Percentiles rank a stretch among this genome's conserved stretches.
These are phyloP conservation scores for Colletotrichum sp. DNA, from an alignment of 2,329 filamentous ascomycete species.

Conservation along the genomic window DNA sequence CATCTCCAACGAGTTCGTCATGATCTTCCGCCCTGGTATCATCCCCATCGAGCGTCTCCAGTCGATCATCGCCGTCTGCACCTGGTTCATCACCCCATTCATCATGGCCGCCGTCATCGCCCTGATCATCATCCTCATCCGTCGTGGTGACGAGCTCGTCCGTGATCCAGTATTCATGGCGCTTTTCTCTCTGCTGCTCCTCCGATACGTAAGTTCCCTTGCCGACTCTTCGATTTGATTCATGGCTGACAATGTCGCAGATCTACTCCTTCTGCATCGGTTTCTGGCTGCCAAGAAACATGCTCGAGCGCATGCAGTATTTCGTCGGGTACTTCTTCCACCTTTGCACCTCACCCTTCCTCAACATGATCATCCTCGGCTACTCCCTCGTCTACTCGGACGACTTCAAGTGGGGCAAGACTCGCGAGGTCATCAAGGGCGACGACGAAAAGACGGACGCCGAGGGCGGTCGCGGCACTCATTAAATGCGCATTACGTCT, in stretches of 20 bases:
- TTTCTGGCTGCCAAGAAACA: slow-evolving; percentile 45
- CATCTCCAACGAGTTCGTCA: slow-evolving; percentile 53
- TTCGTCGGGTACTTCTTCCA: slow-evolving; percentile 43
- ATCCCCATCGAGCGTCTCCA: slow-evolving; percentile 48
- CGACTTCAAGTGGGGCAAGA: slow-evolving; percentile 53
- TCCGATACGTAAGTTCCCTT: slow-evolving; percentile 42
- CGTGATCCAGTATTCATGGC: slow-evolving; percentile 39
- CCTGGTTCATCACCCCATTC: slow-evolving; percentile 50
- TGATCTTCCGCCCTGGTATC: slow-evolving; percentile 48
- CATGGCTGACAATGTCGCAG: slow-evolving; percentile 25
- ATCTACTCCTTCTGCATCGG: slow-evolving; percentile 46
- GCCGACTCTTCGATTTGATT: background rate
- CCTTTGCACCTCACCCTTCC: slow-evolving; percentile 41
- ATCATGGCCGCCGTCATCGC: slow-evolving; percentile 44
- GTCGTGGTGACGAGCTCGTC: slow-evolving; percentile 35
- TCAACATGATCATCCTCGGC: slow-evolving; percentile 46
- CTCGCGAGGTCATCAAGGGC: slow-evolving; percentile 38
- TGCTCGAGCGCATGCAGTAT: slow-evolving; percentile 40
- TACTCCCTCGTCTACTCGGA: slow-evolving; percentile 48
- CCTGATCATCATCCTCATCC: slow-evolving; percentile 38
- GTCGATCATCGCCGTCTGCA: slow-evolving; percentile 49
- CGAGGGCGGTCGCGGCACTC: slow-evolving; percentile 23
- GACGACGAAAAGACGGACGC: slow-evolving; percentile 25
- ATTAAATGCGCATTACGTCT: background rate
- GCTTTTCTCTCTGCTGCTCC: slow-evolving; percentile 39